Percentiles rank a stretch among this genome's conserved stretches.
Conservation (phyloP, 2,329 filamentous ascomycete species). For the Triangularia setosa region DNA sequence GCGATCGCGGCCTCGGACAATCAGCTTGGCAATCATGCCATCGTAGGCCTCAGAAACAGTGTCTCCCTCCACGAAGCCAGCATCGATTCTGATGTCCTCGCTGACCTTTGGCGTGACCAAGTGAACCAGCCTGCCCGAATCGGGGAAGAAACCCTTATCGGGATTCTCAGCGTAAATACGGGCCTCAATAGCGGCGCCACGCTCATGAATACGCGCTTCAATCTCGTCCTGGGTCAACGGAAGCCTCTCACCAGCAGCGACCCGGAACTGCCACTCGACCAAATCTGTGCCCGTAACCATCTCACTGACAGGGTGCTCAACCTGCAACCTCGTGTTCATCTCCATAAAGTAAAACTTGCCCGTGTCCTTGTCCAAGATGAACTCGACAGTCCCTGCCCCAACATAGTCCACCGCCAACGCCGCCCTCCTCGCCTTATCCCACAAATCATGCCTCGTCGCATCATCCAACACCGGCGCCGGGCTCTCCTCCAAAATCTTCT, state of each 20-base stretch:
- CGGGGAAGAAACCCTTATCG: conserved; percentile 85
- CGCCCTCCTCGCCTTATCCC: conserved; percentile 62
- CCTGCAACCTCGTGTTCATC: conserved; percentile 85
- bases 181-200: conserved; percentile 89
- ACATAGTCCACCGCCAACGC: conserved; percentile 78
- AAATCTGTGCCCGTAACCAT: conserved; percentile 69
- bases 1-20: conserved; percentile 76
- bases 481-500: conserved; percentile 88
- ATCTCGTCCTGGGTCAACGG: conserved; percentile 60
- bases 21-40: conserved; percentile 98
- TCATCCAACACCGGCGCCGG: conserved; percentile 68
- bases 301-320: conserved; percentile 89
- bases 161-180: conserved; percentile 96
- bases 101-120: conserved; percentile 67
- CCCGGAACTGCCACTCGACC: conserved; percentile 94
- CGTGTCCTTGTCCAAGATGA: conserved; percentile 78
- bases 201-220: conserved; percentile 66
- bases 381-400: conserved; percentile 88
- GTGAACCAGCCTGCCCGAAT: conserved; percentile 84
- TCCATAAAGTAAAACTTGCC: conserved; percentile 80
- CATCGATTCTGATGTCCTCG: conserved; percentile 81
- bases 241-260: conserved; percentile 54
- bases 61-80: conserved; percentile 86
- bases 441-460: conserved; percentile 56
- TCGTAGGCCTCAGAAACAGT: conserved; percentile 94